phyloP scores from a whole-genome alignment of 164 flowering plant species.

The Pachysandra terminalis region DNA sequence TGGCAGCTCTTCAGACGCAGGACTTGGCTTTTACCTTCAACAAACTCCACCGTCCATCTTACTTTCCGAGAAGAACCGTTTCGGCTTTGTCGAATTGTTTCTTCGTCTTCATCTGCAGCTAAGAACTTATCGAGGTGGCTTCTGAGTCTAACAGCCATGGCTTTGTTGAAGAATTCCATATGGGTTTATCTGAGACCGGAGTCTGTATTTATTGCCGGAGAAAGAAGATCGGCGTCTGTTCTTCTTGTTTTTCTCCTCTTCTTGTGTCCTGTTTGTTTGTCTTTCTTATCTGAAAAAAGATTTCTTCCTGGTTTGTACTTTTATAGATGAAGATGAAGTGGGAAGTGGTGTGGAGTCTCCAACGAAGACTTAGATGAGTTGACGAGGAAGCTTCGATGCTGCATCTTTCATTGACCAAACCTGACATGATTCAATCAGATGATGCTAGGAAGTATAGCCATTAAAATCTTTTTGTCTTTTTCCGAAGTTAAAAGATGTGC shows the following conservation, averaged over 20 bases:
- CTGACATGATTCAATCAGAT: too few relatives aligned
- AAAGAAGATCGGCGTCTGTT: too few relatives aligned
- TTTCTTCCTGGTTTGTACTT: too few relatives aligned
- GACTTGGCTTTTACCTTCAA: constrained; percentile 11
- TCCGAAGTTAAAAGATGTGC: too few relatives aligned
- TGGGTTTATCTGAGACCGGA: too few relatives aligned
- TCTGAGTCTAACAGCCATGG: constrained; percentile 46
- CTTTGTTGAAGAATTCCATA: constrained; percentile 50
- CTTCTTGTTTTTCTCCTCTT: too few relatives aligned
- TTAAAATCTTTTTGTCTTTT: too few relatives aligned
- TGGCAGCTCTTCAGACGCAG: constrained; percentile 49
- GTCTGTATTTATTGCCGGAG: too few relatives aligned
- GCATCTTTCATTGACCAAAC: not conserved
- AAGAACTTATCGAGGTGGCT: constrained; percentile 70
- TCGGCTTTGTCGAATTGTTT: constrained; percentile 55
- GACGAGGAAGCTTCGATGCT: not conserved
- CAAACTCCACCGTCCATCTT: constrained; percentile 47
- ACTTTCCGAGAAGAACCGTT: constrained; percentile 26
- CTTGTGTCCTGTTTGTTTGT: too few relatives aligned
- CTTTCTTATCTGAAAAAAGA: too few relatives aligned
- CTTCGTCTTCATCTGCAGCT: constrained; percentile 50
- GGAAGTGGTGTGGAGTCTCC: not conserved
- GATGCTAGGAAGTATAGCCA: too few relatives aligned
- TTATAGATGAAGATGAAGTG: not conserved
- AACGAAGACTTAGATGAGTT: too few relatives aligned